Conservation (phyloP, 192 early-diverging fungal species). For the Coemansia nantahalensis region DNA sequence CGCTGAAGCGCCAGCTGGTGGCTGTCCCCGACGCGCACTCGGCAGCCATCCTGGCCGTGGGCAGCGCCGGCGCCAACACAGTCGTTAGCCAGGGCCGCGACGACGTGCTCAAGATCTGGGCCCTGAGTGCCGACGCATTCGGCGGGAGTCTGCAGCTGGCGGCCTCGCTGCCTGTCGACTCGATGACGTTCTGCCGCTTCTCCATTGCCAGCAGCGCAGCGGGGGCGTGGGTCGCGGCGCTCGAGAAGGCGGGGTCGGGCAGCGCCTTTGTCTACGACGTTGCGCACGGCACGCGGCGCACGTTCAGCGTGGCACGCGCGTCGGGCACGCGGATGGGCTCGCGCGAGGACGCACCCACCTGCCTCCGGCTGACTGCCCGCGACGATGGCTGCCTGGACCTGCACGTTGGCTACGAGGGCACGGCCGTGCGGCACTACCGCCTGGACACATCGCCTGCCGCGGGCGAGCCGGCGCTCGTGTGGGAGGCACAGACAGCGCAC, state of each 20-base stretch:
- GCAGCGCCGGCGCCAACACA: slow-evolving; percentile 15
- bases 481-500: slow-evolving; percentile 12
- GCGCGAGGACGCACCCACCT: slow-evolving; percentile 44
- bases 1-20: slow-evolving; percentile 33
- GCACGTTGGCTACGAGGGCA: slow-evolving; percentile 46
- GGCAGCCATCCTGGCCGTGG: slow-evolving; percentile 22
- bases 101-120: slow-evolving; percentile 43
- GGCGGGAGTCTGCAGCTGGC: slow-evolving; percentile 10
- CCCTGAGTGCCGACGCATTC: slow-evolving; percentile 25
- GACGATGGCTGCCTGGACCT: slow-evolving; percentile 7
- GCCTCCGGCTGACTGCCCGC: slow-evolving; percentile 11
- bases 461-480: neutral
- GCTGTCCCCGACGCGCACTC: slow-evolving; percentile 17
- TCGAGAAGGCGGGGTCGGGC: slow-evolving; percentile 17
- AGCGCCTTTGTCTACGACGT: slow-evolving; percentile 24
- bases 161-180: slow-evolving; percentile 23
- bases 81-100: slow-evolving; percentile 48
- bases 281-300: neutral
- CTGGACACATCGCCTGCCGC: slow-evolving; percentile 3
- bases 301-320: slow-evolving; percentile 23
- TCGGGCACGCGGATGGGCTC: slow-evolving; percentile 13
- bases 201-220: neutral
- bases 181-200: slow-evolving; percentile 51
- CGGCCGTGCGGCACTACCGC: slow-evolving; percentile 18
- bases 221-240: slow-evolving; percentile 23